phyloP scores from a whole-genome alignment of 1,284 basidiomycete genomes.

The Mycena sp. region DNA sequence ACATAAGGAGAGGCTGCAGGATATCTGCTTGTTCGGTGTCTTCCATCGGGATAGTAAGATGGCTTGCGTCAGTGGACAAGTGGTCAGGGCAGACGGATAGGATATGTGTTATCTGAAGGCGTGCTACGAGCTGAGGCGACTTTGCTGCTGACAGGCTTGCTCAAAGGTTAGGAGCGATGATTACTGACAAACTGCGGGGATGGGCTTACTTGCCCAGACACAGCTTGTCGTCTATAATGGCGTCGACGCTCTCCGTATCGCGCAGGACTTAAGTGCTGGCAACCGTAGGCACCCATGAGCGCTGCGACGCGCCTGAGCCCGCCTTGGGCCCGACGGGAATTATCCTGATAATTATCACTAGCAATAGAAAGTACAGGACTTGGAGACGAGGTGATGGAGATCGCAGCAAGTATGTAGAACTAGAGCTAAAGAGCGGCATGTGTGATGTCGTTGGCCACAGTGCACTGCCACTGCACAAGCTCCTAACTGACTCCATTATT shows the following conservation, averaged over 20 bases:
- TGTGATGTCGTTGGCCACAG: too few relatives aligned
- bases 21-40: conserved; percentile 20
- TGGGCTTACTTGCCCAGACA: conserved; percentile 16
- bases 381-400: too few relatives aligned
- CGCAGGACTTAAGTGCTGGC: too few relatives aligned
- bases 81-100: conserved; percentile 22
- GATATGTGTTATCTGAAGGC: conserved; percentile 20
- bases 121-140: conserved; percentile 4
- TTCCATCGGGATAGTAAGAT: conserved; percentile 11
- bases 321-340: too few relatives aligned
- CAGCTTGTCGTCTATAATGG: conserved; percentile 19
- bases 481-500: too few relatives aligned
- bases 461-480: too few relatives aligned
- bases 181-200: not conserved
- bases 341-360: too few relatives aligned
- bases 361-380: too few relatives aligned
- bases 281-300: too few relatives aligned
- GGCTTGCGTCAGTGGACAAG: not conserved
- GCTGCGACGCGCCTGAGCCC: too few relatives aligned
- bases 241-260: conserved; percentile 15
- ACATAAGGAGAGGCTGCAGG: conserved; percentile 14
- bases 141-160: conserved; percentile 19
- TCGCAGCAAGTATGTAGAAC: too few relatives aligned
- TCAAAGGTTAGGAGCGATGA: not conserved
- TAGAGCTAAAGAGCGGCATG: too few relatives aligned